phyloP scores from a whole-genome alignment of 345 rosid genomes.

The Syzygium aromaticum region DNA sequence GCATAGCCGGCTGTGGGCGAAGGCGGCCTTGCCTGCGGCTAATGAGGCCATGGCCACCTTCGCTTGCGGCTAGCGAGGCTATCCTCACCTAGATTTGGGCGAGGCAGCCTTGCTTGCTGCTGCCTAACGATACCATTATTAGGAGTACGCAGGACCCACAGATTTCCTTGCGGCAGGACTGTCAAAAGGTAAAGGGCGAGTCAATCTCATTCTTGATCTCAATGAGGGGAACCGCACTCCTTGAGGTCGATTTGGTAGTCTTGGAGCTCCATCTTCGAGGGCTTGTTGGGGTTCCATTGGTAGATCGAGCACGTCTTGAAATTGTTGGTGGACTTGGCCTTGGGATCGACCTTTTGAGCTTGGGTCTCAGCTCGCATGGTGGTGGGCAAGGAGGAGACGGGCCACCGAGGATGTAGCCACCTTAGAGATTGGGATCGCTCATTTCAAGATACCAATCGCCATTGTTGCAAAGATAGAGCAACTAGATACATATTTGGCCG shows the following conservation, averaged over 20 bases:
- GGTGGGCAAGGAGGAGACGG: slow-evolving; percentile 24
- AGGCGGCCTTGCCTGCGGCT: too few species aligned
- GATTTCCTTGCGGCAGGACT: slow-evolving; percentile 92
- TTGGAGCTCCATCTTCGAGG: slow-evolving; percentile 55
- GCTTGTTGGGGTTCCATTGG: slow-evolving; percentile 80
- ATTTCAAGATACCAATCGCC: not conserved
- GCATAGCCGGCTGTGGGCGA: too few species aligned
- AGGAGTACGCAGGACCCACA: slow-evolving; percentile 78
- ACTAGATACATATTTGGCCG: not conserved
- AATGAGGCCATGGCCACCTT: too few species aligned
- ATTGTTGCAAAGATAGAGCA: not conserved
- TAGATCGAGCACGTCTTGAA: slow-evolving; percentile 77
- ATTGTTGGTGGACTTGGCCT: slow-evolving; percentile 15
- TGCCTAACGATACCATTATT: slow-evolving; percentile 18
- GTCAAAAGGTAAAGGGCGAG: slow-evolving; percentile 78
- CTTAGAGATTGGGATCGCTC: not conserved
- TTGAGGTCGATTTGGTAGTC: slow-evolving; percentile 69
- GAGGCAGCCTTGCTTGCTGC: slow-evolving; percentile 80
- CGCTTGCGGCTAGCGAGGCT: too few species aligned
- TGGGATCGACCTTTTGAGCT: slow-evolving; percentile 29
- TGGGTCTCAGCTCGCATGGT: slow-evolving; percentile 41
- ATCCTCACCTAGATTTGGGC: slow-evolving; percentile 41
- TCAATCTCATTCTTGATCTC: slow-evolving; percentile 97
- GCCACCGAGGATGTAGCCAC: slow-evolving; percentile 2
- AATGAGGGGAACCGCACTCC: slow-evolving; percentile 87